phyloP scores from a whole-genome alignment of 768 basidiomycete genomes.

The Leccinum truebloodii region DNA sequence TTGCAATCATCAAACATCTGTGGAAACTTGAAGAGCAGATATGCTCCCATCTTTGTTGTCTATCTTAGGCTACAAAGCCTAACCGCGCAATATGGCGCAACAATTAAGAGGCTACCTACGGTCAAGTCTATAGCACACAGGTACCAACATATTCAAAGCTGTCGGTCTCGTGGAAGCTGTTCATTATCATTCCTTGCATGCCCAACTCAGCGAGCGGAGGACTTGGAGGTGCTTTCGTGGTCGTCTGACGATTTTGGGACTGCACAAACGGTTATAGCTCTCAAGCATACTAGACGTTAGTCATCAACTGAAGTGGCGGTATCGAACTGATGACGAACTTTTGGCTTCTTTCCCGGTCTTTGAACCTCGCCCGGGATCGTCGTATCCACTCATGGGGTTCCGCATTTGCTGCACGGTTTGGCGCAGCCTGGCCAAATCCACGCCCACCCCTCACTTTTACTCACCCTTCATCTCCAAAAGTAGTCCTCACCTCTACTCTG shows the following conservation, averaged over 20 bases:
- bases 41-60: conserved; percentile 79
- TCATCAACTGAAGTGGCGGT: conserved; percentile 69
- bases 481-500: conserved; percentile 41
- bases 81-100: conserved; percentile 61
- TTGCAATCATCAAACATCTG: conserved; percentile 67
- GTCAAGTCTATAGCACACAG: conserved; percentile 69
- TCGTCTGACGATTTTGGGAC: conserved; percentile 66
- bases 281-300: conserved; percentile 61
- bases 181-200: conserved; percentile 80
- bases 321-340: conserved; percentile 71
- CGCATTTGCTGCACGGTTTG: conserved; percentile 38
- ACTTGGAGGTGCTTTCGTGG: conserved; percentile 72
- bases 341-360: conserved; percentile 64
- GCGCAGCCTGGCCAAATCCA: conserved; percentile 59
- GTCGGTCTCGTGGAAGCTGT: conserved; percentile 59
- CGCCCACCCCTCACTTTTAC: conserved; percentile 23
- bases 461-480: conserved; percentile 22
- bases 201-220: conserved; percentile 47
- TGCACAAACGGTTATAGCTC: conserved; percentile 73
- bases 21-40: conserved; percentile 61
- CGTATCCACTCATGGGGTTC: conserved; percentile 44
- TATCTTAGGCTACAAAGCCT: conserved; percentile 83
- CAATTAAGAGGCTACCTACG: conserved; percentile 57
- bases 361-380: conserved; percentile 47
- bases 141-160: conserved; percentile 60